Base-by-base conservation (phyloP, 192 early-diverging fungal genomes). In the Coemansia nantahalensis region DNA sequence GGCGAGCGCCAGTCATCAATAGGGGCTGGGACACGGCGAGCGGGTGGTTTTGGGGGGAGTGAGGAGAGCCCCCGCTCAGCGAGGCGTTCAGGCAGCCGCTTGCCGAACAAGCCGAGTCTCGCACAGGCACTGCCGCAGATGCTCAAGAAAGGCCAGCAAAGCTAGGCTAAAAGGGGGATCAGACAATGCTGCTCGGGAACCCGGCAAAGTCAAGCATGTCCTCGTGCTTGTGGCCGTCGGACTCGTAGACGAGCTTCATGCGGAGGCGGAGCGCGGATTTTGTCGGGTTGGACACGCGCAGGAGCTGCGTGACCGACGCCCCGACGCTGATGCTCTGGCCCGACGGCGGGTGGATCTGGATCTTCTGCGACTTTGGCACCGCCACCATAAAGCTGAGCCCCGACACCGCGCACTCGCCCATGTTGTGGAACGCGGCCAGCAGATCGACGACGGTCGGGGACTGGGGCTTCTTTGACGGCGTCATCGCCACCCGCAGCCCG, bases 361-460 rank as follows among this genome's bases (percentile, higher is more conserved):
- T 78, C 68, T 88, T 86, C 50, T 95, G 84, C 36, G 86, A 88
- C 78, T 92, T 93, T 19, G 93, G 93, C 13, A 99, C 95, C 0
- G 97, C 97, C 12, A 93, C 94, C 68, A 92, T 82, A 61, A 99
- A 89, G 42, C 80, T 79, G 19, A 97, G 46, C 18, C 83, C 83
- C 16, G 68, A 73, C 4, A 78, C 34, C 31, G 94, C 72, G 4
- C 57, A 24, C 8, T 78, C 80, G 34, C 80, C 79, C 15, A 73
- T 44, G 54, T 91, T 94, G 33, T 67, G 56, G 67, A 93, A 92
- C 5, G 76, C 81, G 5, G 87, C 83, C 7, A 78, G 77, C 32
- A 95, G 76, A 39, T 80, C 80, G 37, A 94, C 67, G 24, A 82
- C 76, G 2, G 76, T 75, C 5, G 84, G 79, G 24, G 78, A 78